These are phyloP conservation scores for Penstemon barbatus DNA, from an alignment of 257 asterid species.

Conservation along the genomic window DNA sequence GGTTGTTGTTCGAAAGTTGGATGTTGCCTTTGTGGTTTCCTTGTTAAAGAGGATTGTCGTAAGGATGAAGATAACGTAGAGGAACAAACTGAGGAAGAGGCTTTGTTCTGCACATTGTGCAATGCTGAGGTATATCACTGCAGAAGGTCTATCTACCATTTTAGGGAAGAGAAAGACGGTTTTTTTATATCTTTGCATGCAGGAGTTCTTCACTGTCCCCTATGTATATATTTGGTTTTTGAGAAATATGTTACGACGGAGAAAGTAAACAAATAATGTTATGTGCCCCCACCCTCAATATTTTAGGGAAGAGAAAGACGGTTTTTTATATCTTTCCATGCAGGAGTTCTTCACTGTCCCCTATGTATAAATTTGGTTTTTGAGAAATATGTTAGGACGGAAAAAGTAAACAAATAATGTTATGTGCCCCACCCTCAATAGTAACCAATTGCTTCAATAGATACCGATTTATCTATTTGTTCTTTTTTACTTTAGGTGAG, in stretches of 20 bases:
- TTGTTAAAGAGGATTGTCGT: slow-evolving; percentile 79
- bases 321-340: background rate
- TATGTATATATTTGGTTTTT: background rate
- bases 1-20: slow-evolving; percentile 63
- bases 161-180: background rate
- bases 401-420: background rate
- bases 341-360: background rate
- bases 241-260: background rate
- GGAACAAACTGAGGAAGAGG: slow-evolving; percentile 77
- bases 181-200: background rate
- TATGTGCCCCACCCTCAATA: too few species aligned
- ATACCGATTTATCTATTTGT: background rate
- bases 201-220: background rate
- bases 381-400: background rate
- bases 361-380: background rate
- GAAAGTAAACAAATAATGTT: background rate
- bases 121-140: slow-evolving; percentile 75
- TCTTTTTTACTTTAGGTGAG: slow-evolving; percentile 59
- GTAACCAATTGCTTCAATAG: too few species aligned
- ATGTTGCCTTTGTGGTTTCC: slow-evolving; percentile 65
- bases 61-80: slow-evolving; percentile 55
- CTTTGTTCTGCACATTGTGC: slow-evolving; percentile 94
- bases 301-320: background rate
- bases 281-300: too few species aligned
- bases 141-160: slow-evolving; percentile 8